These are phyloP conservation scores for Lophiotrema nucula DNA, from an alignment of 495 filamentous ascomycete genomes.

Conservation along the genomic window DNA sequence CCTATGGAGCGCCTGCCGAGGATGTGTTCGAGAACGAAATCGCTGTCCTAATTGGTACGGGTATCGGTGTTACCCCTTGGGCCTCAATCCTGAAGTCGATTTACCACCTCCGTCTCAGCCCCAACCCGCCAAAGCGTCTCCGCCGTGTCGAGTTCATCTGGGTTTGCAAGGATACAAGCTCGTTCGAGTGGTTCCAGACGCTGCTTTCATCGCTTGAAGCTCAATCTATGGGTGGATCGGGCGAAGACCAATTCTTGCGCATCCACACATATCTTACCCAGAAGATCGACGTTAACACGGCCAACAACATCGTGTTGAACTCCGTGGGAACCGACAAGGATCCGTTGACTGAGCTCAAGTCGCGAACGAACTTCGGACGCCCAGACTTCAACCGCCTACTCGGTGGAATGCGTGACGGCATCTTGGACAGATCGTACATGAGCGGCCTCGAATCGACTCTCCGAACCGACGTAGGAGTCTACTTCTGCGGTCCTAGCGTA, in stretches of 20 bases:
- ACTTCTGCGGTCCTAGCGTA: constrained; percentile 89
- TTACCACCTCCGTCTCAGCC: constrained; percentile 85
- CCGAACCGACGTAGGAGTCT: constrained; percentile 87
- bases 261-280: constrained; percentile 99
- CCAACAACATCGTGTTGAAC: constrained; percentile 96
- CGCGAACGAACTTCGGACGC: constrained; percentile 91
- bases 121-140: constrained; percentile 81
- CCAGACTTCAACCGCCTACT: constrained; percentile 88
- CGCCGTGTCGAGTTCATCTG: constrained; percentile 98
- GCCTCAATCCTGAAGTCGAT: constrained; percentile 97
- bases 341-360: constrained; percentile 85
- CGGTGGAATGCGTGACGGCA: constrained; percentile 79
- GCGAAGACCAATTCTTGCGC: constrained; percentile 81
- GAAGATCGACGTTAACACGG: constrained; percentile 82
- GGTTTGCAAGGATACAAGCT: constrained; percentile 93
- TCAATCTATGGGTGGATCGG: constrained; percentile 67
- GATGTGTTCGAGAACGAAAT: constrained; percentile 99
- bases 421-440: constrained; percentile 81
- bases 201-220: constrained; percentile 88
- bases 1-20: constrained; percentile 95
- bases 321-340: constrained; percentile 83
- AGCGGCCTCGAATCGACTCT: constrained; percentile 69
- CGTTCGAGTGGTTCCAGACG: constrained; percentile 98
- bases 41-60: constrained; percentile 92
- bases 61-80: constrained; percentile 98